Conservation (phyloP, 805 yeast species). For the Komagataella phaffii region DNA sequence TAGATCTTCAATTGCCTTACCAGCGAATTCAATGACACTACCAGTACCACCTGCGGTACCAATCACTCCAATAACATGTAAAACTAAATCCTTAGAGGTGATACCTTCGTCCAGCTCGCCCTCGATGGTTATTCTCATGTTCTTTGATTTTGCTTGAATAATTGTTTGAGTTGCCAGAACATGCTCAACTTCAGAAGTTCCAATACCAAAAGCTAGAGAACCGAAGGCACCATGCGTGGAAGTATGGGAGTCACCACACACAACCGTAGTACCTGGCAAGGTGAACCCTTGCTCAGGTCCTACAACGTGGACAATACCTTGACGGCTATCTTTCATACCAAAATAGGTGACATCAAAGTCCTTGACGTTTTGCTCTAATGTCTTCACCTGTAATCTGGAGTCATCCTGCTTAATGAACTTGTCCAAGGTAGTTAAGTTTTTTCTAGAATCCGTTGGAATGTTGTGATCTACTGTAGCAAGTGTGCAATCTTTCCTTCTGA, state of each 20-base stretch:
- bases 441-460: conserved; percentile 90
- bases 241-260: conserved; percentile 98
- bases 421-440: conserved; percentile 53
- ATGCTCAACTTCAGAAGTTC: conserved; percentile 98
- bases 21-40: conserved; percentile 90
- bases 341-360: conserved; percentile 83
- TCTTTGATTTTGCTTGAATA: conserved; percentile 89
- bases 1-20: conserved; percentile 79
- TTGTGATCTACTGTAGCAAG: conserved; percentile 94
- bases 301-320: conserved; percentile 96
- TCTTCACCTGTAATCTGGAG: conserved; percentile 82
- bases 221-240: conserved; percentile 99
- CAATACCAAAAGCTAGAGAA: conserved; percentile 94
- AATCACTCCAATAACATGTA: conserved; percentile 90
- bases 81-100: conserved; percentile 89
- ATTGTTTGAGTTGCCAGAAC: conserved; percentile 95
- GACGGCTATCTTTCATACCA: conserved; percentile 90
- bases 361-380: conserved; percentile 86
- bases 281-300: conserved; percentile 99
- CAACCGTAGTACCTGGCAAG: conserved; percentile 96
- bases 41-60: conserved; percentile 99
- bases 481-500: conserved; percentile 88
- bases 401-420: conserved; percentile 84
- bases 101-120: conserved; percentile 83
- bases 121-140: conserved; percentile 79